These are phyloP conservation scores for Epichloe gansuensis DNA, from an alignment of 2,329 filamentous ascomycete species.

Conservation along the genomic window DNA sequence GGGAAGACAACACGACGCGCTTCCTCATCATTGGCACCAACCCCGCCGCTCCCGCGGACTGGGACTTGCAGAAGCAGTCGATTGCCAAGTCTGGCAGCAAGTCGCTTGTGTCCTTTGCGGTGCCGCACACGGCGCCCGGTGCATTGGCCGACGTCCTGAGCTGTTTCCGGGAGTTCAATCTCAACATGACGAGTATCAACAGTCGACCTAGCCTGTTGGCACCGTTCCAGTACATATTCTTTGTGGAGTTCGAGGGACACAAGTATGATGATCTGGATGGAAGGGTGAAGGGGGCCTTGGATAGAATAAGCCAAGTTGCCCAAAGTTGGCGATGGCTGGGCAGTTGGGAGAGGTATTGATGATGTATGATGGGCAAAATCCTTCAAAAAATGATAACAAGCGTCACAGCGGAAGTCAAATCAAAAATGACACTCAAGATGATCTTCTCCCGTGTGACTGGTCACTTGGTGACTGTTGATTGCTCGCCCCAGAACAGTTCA, in stretches of 20 bases:
- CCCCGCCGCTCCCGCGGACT: slow-evolving; percentile 13
- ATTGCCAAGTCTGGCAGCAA: slow-evolving; percentile 35
- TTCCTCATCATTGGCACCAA: slow-evolving; percentile 53
- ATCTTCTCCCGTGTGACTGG: not conserved
- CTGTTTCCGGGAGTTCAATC: slow-evolving; percentile 57
- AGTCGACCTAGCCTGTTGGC: slow-evolving; percentile 62
- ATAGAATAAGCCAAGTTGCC: slow-evolving; percentile 43
- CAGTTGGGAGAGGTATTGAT: slow-evolving; percentile 42
- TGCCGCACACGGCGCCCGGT: slow-evolving; percentile 66
- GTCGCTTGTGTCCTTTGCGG: slow-evolving; percentile 69
- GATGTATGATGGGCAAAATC: slow-evolving; percentile 2
- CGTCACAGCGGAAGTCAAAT: not conserved
- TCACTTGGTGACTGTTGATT: not conserved
- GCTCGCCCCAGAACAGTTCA: not conserved
- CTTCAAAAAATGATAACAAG: not conserved
- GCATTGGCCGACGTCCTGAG: slow-evolving; percentile 68
- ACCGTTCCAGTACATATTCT: slow-evolving; percentile 88
- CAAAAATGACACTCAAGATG: not conserved
- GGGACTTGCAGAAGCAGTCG: slow-evolving; percentile 15
- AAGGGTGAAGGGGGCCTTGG: slow-evolving; percentile 47
- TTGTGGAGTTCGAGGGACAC: slow-evolving; percentile 74
- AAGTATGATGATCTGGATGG: slow-evolving; percentile 35
- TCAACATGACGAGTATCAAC: slow-evolving; percentile 87
- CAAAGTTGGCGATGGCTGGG: slow-evolving; percentile 55
- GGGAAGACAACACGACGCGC: slow-evolving; percentile 62